These are phyloP conservation scores for Oryza rufipogon DNA, from an alignment of 176 grass and related monocot genomes.

Conservation along the genomic window DNA sequence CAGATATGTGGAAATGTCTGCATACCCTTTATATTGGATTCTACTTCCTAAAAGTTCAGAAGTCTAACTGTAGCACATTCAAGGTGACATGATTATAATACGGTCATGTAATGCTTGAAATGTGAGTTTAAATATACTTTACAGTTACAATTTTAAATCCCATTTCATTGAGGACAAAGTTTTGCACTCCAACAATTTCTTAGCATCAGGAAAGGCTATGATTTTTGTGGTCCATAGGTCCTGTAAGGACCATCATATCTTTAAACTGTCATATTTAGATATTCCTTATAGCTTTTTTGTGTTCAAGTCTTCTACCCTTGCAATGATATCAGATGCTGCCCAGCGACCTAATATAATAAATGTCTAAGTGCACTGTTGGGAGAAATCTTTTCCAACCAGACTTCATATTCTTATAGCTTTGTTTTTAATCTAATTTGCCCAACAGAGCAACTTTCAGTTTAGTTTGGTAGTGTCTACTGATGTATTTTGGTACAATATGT, in stretches of 20 bases:
- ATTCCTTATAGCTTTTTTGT: slow-evolving; percentile 21
- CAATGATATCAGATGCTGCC: slow-evolving; percentile 33
- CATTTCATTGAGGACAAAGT: neutral
- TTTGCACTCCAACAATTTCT: neutral
- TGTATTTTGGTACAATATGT: slow-evolving; percentile 4
- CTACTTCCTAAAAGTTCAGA: slow-evolving; percentile 12
- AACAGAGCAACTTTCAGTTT: neutral
- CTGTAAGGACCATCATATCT: slow-evolving; percentile 6
- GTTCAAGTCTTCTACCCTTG: slow-evolving; percentile 13
- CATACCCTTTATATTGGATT: neutral
- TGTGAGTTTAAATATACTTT: neutral
- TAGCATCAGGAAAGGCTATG: slow-evolving; percentile 3
- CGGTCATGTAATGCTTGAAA: slow-evolving; percentile 3
- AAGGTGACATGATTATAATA: neutral
- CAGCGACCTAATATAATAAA: slow-evolving; percentile 16
- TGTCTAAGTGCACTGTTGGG: slow-evolving; percentile 2
- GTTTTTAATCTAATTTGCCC: neutral
- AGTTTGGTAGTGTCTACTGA: neutral
- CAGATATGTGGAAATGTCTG: neutral
- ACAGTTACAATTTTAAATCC: neutral
- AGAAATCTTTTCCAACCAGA: slow-evolving; percentile 27
- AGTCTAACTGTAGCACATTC: neutral
- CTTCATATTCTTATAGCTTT: neutral
- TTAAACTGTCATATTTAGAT: slow-evolving; percentile 22
- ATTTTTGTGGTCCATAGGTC: slow-evolving; percentile 11